These are phyloP conservation scores for Lenwebbia sp. DNA, from an alignment of 345 rosid genomes.

Conservation along the genomic window DNA sequence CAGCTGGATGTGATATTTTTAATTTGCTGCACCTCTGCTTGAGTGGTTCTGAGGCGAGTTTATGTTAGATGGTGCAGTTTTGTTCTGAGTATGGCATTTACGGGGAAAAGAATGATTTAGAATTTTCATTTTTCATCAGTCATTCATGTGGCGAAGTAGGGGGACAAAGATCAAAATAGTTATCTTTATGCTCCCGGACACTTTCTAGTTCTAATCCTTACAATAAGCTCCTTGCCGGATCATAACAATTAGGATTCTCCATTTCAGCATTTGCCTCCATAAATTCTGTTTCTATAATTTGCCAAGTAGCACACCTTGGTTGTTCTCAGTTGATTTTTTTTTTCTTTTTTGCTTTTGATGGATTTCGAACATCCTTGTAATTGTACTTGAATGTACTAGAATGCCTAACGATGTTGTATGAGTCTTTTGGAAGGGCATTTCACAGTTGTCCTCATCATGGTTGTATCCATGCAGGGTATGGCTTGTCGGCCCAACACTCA, in stretches of 20 bases:
- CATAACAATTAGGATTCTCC: background rate
- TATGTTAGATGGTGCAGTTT: background rate
- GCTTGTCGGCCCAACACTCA: constrained; percentile 96
- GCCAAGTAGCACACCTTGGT: background rate
- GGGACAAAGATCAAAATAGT: background rate
- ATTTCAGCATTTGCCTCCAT: background rate
- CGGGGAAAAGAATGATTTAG: background rate
- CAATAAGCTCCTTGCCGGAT: background rate
- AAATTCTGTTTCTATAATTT: background rate
- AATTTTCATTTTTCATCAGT: background rate
- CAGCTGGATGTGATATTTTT: background rate
- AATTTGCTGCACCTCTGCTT: background rate
- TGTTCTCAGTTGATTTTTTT: background rate
- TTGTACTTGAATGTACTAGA: background rate
- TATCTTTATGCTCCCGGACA: background rate
- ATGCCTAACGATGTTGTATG: background rate
- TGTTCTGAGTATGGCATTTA: background rate
- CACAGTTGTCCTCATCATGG: background rate
- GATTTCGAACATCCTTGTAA: background rate
- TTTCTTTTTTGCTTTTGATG: background rate
- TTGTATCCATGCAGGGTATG: constrained; percentile 60
- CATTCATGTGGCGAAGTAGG: background rate
- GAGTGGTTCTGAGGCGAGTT: background rate
- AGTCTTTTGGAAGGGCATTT: background rate
- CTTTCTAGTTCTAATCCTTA: background rate